Evolutionary conservation across 2,329 filamentous ascomycete genomes (phyloP).

Genomic region (Chrysoporthe austroafricana): DNA sequence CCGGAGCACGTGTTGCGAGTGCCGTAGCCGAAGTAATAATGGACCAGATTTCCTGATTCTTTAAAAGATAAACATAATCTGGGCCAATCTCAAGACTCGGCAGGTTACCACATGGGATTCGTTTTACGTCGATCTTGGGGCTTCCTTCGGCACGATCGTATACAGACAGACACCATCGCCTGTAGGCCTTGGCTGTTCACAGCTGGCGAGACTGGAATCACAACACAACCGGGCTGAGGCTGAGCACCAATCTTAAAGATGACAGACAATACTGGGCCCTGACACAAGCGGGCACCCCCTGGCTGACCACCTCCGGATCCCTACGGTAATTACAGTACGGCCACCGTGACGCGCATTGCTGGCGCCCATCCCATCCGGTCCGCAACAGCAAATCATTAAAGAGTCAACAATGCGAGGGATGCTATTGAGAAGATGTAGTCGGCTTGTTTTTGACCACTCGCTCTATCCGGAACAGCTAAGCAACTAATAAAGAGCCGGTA

Average conservation of each 20-base stretch:
- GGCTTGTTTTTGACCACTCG: too few species aligned
- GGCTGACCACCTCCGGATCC: neutral
- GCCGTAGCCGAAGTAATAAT: neutral
- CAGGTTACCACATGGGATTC: neutral
- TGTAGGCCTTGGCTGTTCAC: neutral
- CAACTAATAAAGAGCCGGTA: neutral
- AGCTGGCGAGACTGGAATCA: neutral
- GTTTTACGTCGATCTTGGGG: neutral
- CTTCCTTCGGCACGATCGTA: neutral
- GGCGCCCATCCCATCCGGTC: neutral
- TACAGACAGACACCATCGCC: neutral
- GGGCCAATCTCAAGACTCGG: neutral
- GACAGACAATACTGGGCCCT: neutral
- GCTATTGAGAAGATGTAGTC: neutral
- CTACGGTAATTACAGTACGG: neutral
- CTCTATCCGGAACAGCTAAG: neutral
- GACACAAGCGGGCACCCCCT: neutral
- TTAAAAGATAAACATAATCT: too few species aligned
- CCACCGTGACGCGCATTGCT: neutral
- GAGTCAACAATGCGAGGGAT: neutral
- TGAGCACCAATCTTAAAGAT: neutral
- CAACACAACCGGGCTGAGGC: neutral
- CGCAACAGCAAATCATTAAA: too few species aligned
- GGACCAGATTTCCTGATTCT: too few species aligned
- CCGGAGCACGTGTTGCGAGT: neutral